A percentile compares a stretch with the other conserved stretches of the same genome.
phyloP scores from a whole-genome alignment of 1,284 basidiomycete genomes.

The Psilocybe mexicana region DNA sequence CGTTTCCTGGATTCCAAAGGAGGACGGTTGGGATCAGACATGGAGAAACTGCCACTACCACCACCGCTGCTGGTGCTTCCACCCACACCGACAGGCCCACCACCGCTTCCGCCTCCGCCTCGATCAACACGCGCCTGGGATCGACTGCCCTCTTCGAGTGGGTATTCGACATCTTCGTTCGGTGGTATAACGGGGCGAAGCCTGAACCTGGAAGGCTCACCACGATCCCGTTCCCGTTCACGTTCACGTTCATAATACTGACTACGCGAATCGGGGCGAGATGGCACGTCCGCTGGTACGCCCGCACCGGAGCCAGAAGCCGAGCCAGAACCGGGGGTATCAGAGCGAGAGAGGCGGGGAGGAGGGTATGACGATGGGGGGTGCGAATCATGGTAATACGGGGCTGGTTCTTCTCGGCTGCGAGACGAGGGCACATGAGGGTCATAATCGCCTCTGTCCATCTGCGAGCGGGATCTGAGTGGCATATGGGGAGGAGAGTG shows the following conservation, averaged over 20 bases:
- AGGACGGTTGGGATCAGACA: constrained; percentile 28
- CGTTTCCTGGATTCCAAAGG: constrained; percentile 49
- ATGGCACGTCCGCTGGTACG: constrained; percentile 38
- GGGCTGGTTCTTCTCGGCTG: constrained; percentile 43
- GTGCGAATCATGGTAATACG: constrained; percentile 41
- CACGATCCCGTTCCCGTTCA: background rate
- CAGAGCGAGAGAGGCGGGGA: constrained; percentile 47
- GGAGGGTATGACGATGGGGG: constrained; percentile 34
- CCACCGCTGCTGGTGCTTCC: constrained; percentile 18
- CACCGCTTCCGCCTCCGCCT: constrained; percentile 3
- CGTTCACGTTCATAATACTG: constrained; percentile 37
- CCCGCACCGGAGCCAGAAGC: constrained; percentile 46
- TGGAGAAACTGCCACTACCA: constrained; percentile 31
- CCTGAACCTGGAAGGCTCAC: constrained; percentile 29
- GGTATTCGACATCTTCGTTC: constrained; percentile 48
- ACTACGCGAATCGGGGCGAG: constrained; percentile 48
- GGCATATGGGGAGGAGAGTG: constrained; percentile 20
- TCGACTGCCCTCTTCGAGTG: constrained; percentile 47
- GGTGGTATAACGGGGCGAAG: constrained; percentile 36
- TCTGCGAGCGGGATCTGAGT: constrained; percentile 36
- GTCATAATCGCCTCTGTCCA: constrained; percentile 40
- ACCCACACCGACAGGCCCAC: constrained; percentile 25
- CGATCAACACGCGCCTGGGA: constrained; percentile 31
- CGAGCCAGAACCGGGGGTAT: constrained; percentile 50
- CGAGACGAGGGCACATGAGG: constrained; percentile 33